A percentile compares a stretch with the other conserved stretches of the same genome.
Conservation (phyloP, 768 basidiomycete species). For the Roridomyces roridus region DNA sequence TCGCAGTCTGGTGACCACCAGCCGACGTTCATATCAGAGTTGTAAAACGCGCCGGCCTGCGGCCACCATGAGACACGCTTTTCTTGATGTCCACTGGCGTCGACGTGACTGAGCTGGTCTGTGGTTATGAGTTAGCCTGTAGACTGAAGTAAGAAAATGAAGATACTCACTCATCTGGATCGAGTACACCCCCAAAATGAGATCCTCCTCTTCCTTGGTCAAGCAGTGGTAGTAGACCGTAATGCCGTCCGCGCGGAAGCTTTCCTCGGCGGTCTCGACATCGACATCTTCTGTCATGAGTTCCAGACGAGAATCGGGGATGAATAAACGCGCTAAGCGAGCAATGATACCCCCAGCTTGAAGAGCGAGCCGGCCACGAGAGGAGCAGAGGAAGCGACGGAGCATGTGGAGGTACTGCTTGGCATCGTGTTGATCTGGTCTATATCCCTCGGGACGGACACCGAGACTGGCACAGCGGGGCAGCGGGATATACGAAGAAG, state of each 20-base stretch:
- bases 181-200: neutral
- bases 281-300: neutral
- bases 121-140: neutral
- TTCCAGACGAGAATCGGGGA: neutral
- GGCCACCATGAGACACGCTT: too few relatives aligned
- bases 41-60: too few relatives aligned
- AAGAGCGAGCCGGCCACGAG: constrained; percentile 3
- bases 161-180: constrained; percentile 1
- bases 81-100: too few relatives aligned
- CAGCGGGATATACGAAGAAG: neutral
- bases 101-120: neutral
- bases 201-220: constrained; percentile 2
- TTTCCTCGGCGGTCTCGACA: neutral
- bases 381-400: neutral
- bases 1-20: too few relatives aligned
- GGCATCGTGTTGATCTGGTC: neutral
- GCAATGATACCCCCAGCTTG: constrained; percentile 1
- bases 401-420: neutral
- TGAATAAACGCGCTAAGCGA: neutral
- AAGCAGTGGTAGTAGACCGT: neutral
- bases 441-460: neutral
- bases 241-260: neutral
- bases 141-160: neutral
- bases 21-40: too few relatives aligned
- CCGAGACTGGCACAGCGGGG: neutral